phyloP scores from a whole-genome alignment of 1,139 yeast genomes.

The Candida sp. region DNA sequence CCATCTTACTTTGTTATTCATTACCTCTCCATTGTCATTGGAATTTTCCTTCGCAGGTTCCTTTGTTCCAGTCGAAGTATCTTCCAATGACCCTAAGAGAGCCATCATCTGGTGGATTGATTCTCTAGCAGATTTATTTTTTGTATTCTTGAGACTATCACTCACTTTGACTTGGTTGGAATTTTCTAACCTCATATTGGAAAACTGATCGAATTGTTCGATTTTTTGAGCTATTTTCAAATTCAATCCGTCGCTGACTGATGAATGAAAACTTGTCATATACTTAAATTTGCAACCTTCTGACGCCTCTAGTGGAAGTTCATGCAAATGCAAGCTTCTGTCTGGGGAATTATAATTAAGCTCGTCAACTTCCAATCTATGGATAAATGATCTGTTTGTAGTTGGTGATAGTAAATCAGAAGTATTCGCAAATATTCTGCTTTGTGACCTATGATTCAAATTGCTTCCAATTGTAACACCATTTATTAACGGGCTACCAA shows the following conservation, averaged over 20 bases:
- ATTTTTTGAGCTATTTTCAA: conserved; percentile 13
- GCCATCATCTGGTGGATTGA: conserved; percentile 17
- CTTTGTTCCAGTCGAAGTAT: not conserved
- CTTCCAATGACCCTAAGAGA: conserved; percentile 13
- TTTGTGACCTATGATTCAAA: conserved; percentile 17
- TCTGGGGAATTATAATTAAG: not conserved
- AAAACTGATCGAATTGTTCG: conserved; percentile 13
- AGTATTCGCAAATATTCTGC: conserved; percentile 1
- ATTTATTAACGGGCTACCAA: conserved; percentile 34
- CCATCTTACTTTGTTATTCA: conserved; percentile 6
- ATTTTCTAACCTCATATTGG: not conserved
- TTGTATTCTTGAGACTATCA: not conserved
- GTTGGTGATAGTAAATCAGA: not conserved
- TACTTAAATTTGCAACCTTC: conserved; percentile 5
- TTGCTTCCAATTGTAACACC: conserved; percentile 35
- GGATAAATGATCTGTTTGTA: conserved; percentile 16
- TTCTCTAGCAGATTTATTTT: conserved; percentile 8
- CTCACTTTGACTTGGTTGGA: not conserved
- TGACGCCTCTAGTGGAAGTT: conserved; percentile 5
- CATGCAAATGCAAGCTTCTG: conserved; percentile 3
- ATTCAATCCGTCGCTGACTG: conserved; percentile 28
- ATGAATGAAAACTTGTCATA: conserved; percentile 27
- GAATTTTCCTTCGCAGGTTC: not conserved
- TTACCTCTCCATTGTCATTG: conserved; percentile 1
- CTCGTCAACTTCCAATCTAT: conserved; percentile 9